Conservation (phyloP, 2,329 filamentous ascomycete species). For the Neocatenulostroma microsporum region DNA sequence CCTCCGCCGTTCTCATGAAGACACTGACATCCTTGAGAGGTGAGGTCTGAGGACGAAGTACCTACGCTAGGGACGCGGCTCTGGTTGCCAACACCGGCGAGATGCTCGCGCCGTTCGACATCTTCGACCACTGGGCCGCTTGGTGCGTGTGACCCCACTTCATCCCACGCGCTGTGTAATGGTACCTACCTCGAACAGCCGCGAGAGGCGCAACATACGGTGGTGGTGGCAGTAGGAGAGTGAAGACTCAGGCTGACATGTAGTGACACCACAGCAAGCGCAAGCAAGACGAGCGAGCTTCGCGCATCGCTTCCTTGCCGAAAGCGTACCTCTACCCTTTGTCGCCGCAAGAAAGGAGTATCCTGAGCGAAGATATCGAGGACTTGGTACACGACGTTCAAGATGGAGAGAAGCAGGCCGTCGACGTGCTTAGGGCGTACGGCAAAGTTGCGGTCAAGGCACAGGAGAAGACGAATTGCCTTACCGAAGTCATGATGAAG, state of each 20-base stretch:
- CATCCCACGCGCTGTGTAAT: constrained; percentile 6
- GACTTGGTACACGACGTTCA: constrained; percentile 73
- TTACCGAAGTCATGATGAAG: constrained; percentile 77
- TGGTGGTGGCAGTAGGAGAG: background rate
- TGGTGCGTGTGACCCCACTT: constrained; percentile 47
- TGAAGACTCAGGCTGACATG: constrained; percentile 1
- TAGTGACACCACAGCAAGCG: constrained; percentile 51
- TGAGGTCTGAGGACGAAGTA: too few species aligned
- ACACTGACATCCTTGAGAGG: too few species aligned
- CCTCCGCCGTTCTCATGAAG: too few species aligned
- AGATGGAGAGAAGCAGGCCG: constrained; percentile 53
- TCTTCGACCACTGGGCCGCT: constrained; percentile 62
- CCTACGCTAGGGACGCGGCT: constrained; percentile 1
- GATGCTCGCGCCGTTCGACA: constrained; percentile 47
- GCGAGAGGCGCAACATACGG: background rate
- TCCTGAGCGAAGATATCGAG: constrained; percentile 66
- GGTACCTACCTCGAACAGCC: background rate
- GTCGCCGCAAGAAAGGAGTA: constrained; percentile 55
- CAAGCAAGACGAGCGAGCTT: constrained; percentile 69
- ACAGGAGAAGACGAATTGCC: constrained; percentile 78
- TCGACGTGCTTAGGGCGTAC: constrained; percentile 74
- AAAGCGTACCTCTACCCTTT: constrained; percentile 59
- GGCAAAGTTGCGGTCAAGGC: constrained; percentile 78
- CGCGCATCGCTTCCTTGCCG: constrained; percentile 61
- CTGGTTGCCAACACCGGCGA: constrained; percentile 11